Percentiles rank a stretch among this genome's conserved stretches.
Conservation (phyloP, 2,329 filamentous ascomycete genomes). For the Curvularia spicifera region DNA sequence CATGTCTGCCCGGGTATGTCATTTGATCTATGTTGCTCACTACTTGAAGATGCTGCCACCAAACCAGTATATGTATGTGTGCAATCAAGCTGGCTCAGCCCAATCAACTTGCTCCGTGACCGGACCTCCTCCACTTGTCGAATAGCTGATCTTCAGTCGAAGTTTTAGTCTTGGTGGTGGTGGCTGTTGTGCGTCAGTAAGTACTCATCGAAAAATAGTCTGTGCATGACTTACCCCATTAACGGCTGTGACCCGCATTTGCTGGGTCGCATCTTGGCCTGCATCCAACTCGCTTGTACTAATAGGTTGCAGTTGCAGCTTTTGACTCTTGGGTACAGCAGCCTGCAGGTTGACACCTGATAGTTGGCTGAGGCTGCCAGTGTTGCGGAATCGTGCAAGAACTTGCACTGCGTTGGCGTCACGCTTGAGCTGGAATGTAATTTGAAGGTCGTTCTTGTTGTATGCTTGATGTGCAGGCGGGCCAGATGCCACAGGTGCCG, state of each 20-base stretch:
- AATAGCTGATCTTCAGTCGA: constrained; percentile 82
- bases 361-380: constrained; percentile 67
- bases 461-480: constrained; percentile 73
- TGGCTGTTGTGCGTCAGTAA: constrained; percentile 61
- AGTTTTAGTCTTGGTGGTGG: constrained; percentile 73
- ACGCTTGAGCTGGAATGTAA: constrained; percentile 84
- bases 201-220: not conserved
- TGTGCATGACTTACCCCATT: constrained; percentile 76
- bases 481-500: constrained; percentile 47
- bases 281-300: constrained; percentile 77
- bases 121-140: constrained; percentile 70
- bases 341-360: constrained; percentile 85
- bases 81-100: constrained; percentile 72
- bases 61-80: not conserved
- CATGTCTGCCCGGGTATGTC: constrained; percentile 18
- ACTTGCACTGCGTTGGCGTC: constrained; percentile 83
- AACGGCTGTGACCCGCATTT: constrained; percentile 84
- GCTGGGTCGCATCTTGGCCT: constrained; percentile 84
- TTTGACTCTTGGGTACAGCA: constrained; percentile 95
- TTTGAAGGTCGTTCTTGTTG: constrained; percentile 80
- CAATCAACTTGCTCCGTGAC: constrained; percentile 95
- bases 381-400: constrained; percentile 82
- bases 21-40: constrained; percentile 19
- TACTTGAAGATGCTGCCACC: constrained; percentile 12
- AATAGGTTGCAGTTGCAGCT: constrained; percentile 88